Evolutionary conservation across 192 early-diverging fungal species (phyloP), one percentile per base, ranked within the genome.

Genomic region (Coemansia sp.): DNA sequence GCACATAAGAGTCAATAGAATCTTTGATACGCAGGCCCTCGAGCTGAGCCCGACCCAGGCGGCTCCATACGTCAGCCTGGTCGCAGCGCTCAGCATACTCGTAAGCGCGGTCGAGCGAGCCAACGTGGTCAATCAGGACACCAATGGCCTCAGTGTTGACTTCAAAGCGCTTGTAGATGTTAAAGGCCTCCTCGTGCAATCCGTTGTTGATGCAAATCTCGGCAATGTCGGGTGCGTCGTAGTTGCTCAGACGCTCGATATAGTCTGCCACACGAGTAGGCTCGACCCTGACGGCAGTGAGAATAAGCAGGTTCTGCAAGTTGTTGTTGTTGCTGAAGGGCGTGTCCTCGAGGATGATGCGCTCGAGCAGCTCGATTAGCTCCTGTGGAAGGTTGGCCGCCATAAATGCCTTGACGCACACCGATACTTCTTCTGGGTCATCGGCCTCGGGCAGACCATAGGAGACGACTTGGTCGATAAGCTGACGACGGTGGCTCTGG

Each of bases 321-420:
- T 94, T 97, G 68, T 92, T 87, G 87, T 99, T 95, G 79, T 98
- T 96, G 71, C 88, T 93, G 73, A 99, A 99, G 9, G 93, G 86
- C 33, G 93, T 88, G 59, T 89, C 88, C 77, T 98, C 97, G 46
- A 99, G 84, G 8, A 99, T 92, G 69, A 99, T 86, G 86, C 96
- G 97, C 81, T 98, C 96, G 60, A 99, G 83, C 6, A 99, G 85
- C 83, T 97, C 96, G 67, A 99, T 99, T 61, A 99, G 86, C 82
- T 99, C 97, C 50, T 94, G 90, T 9, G 96, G 95, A 17, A 99
- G 87, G 63, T 93, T 93, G 37, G 97, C 96, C 19, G 89, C 90
- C 95, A 99, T 98, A 66, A 99, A 99, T 0, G 97, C 96, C 85
- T 97, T 98, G 62, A 99, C 97, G 19, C 96, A 92, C 59, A 94